phyloP scores from a whole-genome alignment of 2,329 filamentous ascomycete species.

The Elsinoe australis region DNA sequence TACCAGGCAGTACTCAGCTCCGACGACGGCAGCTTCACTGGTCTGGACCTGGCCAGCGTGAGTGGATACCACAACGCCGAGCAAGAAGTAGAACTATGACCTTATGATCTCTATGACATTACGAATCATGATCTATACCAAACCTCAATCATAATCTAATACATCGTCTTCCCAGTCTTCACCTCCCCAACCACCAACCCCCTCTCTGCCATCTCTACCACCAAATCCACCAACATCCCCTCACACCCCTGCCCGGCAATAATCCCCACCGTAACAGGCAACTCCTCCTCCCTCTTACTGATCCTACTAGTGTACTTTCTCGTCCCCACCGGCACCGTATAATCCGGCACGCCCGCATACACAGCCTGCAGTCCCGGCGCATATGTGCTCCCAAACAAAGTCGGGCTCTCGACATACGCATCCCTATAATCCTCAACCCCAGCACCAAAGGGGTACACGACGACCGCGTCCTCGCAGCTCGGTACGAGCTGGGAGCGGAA shows the following conservation, averaged over 20 bases:
- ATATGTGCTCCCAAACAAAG: constrained; percentile 1
- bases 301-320: constrained; percentile 2
- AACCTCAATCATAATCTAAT: too few relatives aligned
- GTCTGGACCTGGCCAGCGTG: constrained; percentile 26
- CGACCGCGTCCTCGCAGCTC: not conserved
- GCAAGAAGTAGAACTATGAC: constrained; percentile 28
- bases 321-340: not conserved
- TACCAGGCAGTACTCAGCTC: constrained; percentile 24
- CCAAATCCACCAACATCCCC: constrained; percentile 10
- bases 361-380: not conserved
- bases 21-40: constrained; percentile 23
- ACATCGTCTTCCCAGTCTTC: not conserved
- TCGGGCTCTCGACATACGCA: not conserved
- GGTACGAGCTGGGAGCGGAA: not conserved
- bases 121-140: too few relatives aligned
- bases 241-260: not conserved
- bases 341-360: not conserved
- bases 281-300: constrained; percentile 1
- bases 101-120: too few relatives aligned
- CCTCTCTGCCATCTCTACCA: constrained; percentile 9
- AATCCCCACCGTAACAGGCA: constrained; percentile 4
- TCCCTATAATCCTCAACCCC: not conserved
- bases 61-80: constrained; percentile 24
- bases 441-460: not conserved
- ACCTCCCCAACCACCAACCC: not conserved